A percentile compares a stretch with the other conserved stretches of the same genome.
phyloP scores from a whole-genome alignment of 139 green algal genomes.

The Chlamydomonas urium region DNA sequence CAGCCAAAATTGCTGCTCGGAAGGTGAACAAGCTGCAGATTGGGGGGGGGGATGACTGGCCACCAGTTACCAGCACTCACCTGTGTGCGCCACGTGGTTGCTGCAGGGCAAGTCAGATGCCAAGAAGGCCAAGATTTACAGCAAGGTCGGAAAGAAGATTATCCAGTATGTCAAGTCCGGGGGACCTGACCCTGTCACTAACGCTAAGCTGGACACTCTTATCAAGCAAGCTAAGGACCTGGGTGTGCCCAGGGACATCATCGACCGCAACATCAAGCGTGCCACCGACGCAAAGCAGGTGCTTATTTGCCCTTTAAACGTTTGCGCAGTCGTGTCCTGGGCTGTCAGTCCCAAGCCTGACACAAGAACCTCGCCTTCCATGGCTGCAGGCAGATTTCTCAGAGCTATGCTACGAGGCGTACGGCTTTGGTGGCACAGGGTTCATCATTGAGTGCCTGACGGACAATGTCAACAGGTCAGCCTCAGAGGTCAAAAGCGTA shows the following conservation, averaged over 20 bases:
- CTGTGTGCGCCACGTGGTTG: not conserved
- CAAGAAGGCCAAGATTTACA: conserved; percentile 81
- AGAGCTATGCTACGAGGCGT: conserved; percentile 71
- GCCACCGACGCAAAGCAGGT: conserved; percentile 71
- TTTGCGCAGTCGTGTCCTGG: no score
- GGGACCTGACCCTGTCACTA: conserved; percentile 65
- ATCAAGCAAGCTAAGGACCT: conserved; percentile 63
- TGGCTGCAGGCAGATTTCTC: conserved; percentile 65
- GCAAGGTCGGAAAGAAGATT: conserved; percentile 87
- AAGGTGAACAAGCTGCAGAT: not conserved
- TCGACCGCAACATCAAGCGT: conserved; percentile 88
- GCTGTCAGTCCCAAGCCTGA: no score
- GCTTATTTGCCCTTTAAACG: no score
- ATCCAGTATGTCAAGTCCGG: conserved; percentile 57
- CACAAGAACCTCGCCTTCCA: no score
- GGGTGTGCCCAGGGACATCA: conserved; percentile 78
- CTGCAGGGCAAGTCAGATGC: conserved; percentile 60
- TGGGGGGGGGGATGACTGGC: not conserved
- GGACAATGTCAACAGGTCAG: conserved; percentile 85
- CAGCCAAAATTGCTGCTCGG: conserved; percentile 4
- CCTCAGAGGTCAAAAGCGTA: conserved; percentile 51
- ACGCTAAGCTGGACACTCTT: conserved; percentile 64
- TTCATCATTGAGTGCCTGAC: conserved; percentile 87
- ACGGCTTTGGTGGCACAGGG: conserved; percentile 70
- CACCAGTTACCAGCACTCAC: not conserved